Percentiles rank a stretch among this genome's conserved stretches.
Conservation (phyloP, 768 basidiomycete species). For the Rhizopogon sp. region DNA sequence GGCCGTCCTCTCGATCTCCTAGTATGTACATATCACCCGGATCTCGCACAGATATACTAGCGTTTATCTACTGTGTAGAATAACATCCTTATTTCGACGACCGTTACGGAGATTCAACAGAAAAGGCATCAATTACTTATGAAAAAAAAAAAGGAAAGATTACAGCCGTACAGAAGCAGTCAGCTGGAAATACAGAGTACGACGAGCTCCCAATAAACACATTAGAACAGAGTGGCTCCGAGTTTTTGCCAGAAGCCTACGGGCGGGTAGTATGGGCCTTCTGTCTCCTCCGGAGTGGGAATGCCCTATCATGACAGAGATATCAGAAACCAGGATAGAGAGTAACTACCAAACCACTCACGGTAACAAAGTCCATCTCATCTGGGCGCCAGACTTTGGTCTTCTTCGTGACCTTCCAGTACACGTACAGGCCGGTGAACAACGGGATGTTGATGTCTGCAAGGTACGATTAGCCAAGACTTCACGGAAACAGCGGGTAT, state of each 20-base stretch:
- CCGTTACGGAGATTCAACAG: not conserved
- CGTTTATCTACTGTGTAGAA: no score
- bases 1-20: no score
- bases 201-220: not conserved
- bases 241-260: conserved; percentile 6
- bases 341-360: conserved; percentile 22
- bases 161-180: not conserved
- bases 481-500: not conserved
- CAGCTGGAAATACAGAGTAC: not conserved
- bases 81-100: no score
- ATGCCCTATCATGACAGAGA: conserved; percentile 1
- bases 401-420: conserved; percentile 15
- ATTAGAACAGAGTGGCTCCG: conserved; percentile 5
- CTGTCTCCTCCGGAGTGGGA: conserved; percentile 8
- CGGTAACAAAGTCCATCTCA: conserved; percentile 72
- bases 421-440: conserved; percentile 15
- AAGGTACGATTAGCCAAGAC: not conserved
- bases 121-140: not conserved
- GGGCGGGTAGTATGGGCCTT: conserved; percentile 6
- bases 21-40: no score
- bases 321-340: not conserved
- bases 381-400: conserved; percentile 42
- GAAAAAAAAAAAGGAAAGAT: not conserved
- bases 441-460: conserved; percentile 30
- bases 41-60: no score